These are phyloP conservation scores for Eimeria maxima DNA, from an alignment of 169 alveolate genomes.

Conservation along the genomic window DNA sequence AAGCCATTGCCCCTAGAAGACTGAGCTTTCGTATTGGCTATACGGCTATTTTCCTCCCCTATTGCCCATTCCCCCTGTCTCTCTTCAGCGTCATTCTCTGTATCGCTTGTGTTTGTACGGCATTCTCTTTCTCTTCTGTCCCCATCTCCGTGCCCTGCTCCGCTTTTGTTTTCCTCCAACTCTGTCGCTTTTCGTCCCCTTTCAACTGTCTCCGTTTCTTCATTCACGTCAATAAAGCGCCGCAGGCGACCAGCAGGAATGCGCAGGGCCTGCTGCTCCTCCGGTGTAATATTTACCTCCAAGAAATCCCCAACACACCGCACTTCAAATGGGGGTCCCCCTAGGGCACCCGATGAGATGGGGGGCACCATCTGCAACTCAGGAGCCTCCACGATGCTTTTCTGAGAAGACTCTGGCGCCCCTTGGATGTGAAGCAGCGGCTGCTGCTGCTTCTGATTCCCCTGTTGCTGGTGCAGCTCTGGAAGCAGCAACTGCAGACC, in stretches of 20 bases:
- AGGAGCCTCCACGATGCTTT: background rate
- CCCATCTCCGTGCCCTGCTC: background rate
- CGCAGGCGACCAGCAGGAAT: conserved; percentile 1
- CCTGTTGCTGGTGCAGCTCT: conserved; percentile 16
- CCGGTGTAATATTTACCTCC: background rate
- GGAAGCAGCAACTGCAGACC: background rate
- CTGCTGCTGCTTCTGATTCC: background rate
- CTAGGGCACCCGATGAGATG: background rate
- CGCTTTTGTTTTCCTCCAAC: background rate
- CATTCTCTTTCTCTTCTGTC: background rate
- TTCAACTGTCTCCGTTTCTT: background rate
- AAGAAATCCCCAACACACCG: conserved; percentile 11
- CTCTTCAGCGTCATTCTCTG: background rate
- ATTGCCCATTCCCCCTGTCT: background rate
- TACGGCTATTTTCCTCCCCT: background rate
- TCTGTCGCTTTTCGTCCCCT: background rate
- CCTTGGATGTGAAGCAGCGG: background rate
- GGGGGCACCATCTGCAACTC: conserved; percentile 61
- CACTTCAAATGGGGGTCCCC: background rate
- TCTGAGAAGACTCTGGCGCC: background rate
- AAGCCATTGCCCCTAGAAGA: background rate
- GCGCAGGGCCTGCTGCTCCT: conserved; percentile 1
- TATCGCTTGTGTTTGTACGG: background rate
- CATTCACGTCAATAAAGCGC: conserved; percentile 2
- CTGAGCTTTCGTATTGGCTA: background rate